Evolutionary conservation across 2,329 filamentous ascomycete genomes (phyloP), one percentile per base, ranked within the genome.

Genomic region (Periconia macrospinosa): DNA sequence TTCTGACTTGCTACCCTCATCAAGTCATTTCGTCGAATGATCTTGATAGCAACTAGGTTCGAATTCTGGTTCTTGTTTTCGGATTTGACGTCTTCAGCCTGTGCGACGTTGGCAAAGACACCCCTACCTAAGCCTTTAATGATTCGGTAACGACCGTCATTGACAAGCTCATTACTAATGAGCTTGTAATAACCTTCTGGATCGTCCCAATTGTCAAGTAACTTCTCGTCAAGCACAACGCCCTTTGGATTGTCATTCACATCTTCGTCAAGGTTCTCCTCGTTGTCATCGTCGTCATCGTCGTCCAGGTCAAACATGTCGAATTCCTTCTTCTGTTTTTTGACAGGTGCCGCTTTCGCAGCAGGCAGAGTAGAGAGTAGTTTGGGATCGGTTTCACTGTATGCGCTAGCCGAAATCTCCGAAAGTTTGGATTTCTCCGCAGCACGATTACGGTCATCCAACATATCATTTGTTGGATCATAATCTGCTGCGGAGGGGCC

Each of bases 171-270:
- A 67, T 93, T 92, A 41, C 92, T 86, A 53, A 95, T 91, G 53
- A 97, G 87, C 75, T 94, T 95, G 80, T 97, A 99, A 72, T 97
- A 97, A 6, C 93, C 94, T 68, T 99, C 92, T 49, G 89, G 86
- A 70, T 97, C 94, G 69, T 96, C 92, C 87, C 87, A 91, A 55
- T 96, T 93, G 67, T 97, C 93, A 49, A 97, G 84, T 73, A 96
- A 88, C 57, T 88, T 90, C 58, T 89, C 86, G 64, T 87, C 83
- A 30, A 87, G 71, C 10, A 69, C 60, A 15, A 62, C 67, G 45
- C 67, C 67, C 50, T 70, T 70, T 2, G 59, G 51, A 15, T 52
- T 44, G 20, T 57, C 53, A 9, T 59, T 53, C 42, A 61, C 60
- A 93, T 90, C 58, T 79, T 78, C 71, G 86, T 86, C 68, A 85